phyloP scores from a whole-genome alignment of 2,329 filamentous ascomycete genomes.

The Monosporascus cannonballus region DNA sequence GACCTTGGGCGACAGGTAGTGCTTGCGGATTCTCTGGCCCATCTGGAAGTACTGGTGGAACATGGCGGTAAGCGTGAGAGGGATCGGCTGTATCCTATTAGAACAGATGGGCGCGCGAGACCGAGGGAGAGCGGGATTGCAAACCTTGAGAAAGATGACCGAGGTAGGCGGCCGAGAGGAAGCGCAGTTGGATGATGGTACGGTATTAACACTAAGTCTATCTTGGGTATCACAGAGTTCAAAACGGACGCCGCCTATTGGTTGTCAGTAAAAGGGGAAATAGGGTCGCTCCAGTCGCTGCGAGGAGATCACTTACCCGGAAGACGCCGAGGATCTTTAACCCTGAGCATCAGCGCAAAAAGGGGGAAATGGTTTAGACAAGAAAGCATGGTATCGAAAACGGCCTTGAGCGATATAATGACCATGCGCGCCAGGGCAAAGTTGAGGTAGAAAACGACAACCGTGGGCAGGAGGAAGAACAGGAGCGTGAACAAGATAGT shows the following conservation, averaged over 20 bases:
- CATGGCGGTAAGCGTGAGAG: constrained; percentile 85
- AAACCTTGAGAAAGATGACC: constrained; percentile 79
- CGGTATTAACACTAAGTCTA: constrained; percentile 34
- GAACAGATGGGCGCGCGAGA: not conserved
- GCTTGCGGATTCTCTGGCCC: constrained; percentile 83
- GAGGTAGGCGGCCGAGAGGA: constrained; percentile 56
- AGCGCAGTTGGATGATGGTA: constrained; percentile 7
- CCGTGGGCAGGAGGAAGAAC: constrained; percentile 90
- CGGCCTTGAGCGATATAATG: constrained; percentile 88
- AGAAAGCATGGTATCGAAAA: constrained; percentile 84
- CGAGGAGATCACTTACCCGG: constrained; percentile 53
- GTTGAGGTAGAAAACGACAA: constrained; percentile 93
- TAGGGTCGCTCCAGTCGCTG: constrained; percentile 2
- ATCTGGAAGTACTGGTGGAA: constrained; percentile 98
- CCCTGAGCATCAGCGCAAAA: constrained; percentile 90
- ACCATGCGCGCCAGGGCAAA: constrained; percentile 92
- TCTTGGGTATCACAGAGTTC: constrained; percentile 72
- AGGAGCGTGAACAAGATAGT: constrained; percentile 95
- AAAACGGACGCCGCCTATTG: constrained; percentile 73
- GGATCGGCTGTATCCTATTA: constrained; percentile 60
- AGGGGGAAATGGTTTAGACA: constrained; percentile 96
- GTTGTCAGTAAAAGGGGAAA: constrained; percentile 9
- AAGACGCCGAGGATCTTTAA: constrained; percentile 86
- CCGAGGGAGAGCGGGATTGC: constrained; percentile 7
- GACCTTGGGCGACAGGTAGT: constrained; percentile 87